phyloP scores from a whole-genome alignment of 202 grass and related monocot species.

The Cymbopogon flexuosus region DNA sequence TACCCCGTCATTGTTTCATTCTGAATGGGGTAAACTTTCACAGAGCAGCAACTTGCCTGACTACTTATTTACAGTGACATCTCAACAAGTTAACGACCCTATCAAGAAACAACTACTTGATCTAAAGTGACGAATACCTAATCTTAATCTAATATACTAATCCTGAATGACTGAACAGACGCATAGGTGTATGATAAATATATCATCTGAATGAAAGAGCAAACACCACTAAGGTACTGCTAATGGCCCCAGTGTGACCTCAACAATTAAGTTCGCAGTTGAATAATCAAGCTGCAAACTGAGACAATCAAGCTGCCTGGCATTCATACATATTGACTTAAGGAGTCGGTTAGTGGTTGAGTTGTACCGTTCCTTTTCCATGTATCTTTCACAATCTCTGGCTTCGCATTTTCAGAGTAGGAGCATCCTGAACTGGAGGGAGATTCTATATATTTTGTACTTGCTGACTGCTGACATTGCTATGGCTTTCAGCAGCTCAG shows the following conservation, averaged over 20 bases:
- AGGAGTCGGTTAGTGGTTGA: not conserved
- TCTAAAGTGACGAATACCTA: not conserved
- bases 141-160: not conserved
- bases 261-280: not conserved
- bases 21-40: not conserved
- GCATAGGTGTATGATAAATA: not conserved
- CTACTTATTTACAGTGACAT: not conserved
- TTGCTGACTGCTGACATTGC: not conserved
- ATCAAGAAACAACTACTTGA: not conserved
- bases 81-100: not conserved
- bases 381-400: not conserved
- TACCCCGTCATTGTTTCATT: not conserved
- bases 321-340: slow-evolving; percentile 19
- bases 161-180: not conserved
- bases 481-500: slow-evolving; percentile 15
- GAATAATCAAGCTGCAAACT: not conserved
- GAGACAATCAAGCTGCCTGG: slow-evolving; percentile 7
- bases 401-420: not conserved
- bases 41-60: not conserved
- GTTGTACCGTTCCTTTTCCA: not conserved
- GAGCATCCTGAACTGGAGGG: not conserved
- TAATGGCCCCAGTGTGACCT: not conserved
- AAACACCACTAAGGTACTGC: not conserved
- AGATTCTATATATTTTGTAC: slow-evolving; percentile 12
- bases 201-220: not conserved